These are phyloP conservation scores for Cercospora beticola DNA, from an alignment of 2,329 filamentous ascomycete genomes.

Conservation along the genomic window DNA sequence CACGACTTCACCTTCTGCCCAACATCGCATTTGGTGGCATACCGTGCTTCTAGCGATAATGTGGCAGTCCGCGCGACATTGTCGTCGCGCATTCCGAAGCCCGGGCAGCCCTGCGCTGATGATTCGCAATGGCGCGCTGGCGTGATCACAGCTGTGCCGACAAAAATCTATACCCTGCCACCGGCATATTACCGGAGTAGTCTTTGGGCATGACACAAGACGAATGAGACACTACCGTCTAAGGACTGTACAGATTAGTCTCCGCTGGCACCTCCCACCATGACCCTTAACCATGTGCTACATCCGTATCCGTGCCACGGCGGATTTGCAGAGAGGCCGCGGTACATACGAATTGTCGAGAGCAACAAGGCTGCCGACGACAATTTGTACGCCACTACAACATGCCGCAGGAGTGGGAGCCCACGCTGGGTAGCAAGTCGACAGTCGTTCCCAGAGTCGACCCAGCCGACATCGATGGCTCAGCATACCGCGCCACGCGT, in stretches of 20 bases:
- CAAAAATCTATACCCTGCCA: background rate
- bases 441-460: background rate
- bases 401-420: background rate
- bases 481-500: constrained; percentile 1
- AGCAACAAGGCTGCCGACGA: background rate
- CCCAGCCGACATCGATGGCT: background rate
- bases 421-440: background rate
- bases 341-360: background rate
- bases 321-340: background rate
- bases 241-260: background rate
- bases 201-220: background rate
- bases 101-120: background rate
- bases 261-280: background rate
- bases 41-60: background rate
- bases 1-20: constrained; percentile 1
- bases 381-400: background rate
- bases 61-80: background rate
- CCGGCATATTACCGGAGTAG: background rate
- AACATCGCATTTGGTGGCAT: background rate
- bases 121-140: background rate
- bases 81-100: background rate
- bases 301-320: background rate
- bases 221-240: background rate
- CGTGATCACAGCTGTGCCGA: background rate
- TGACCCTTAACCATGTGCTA: background rate